phyloP scores from a whole-genome alignment of 495 filamentous ascomycete genomes.

The Delitschia confertaspora region DNA sequence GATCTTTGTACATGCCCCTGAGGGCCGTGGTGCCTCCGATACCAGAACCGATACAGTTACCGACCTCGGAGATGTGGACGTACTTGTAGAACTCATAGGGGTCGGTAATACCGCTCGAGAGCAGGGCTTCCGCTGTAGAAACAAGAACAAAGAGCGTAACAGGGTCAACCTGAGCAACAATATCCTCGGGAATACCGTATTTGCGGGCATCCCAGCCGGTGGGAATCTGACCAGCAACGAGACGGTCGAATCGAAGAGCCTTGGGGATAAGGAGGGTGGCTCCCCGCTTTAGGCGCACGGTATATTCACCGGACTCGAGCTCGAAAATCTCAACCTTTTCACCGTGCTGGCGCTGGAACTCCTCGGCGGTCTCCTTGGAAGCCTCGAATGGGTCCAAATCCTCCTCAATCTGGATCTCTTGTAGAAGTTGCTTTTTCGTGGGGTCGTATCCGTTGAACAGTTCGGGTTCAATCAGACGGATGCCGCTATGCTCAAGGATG shows the following conservation, averaged over 20 bases:
- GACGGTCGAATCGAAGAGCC: slow-evolving; percentile 89
- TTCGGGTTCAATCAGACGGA: slow-evolving; percentile 95
- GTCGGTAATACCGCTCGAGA: slow-evolving; percentile 94
- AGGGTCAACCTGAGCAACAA: slow-evolving; percentile 93
- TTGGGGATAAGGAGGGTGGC: slow-evolving; percentile 92
- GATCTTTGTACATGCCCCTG: slow-evolving; percentile 96
- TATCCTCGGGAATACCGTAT: slow-evolving; percentile 95
- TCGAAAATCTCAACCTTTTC: slow-evolving; percentile 98
- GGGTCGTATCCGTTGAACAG: slow-evolving; percentile 96
- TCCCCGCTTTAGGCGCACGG: slow-evolving; percentile 87
- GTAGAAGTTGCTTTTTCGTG: slow-evolving; percentile 94
- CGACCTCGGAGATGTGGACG: slow-evolving; percentile 94
- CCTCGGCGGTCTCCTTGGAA: slow-evolving; percentile 92
- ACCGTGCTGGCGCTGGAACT: slow-evolving; percentile 93
- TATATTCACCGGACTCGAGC: slow-evolving; percentile 90
- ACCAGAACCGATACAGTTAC: slow-evolving; percentile 96
- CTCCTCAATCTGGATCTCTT: slow-evolving; percentile 94
- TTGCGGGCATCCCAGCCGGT: slow-evolving; percentile 93
- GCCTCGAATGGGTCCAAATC: slow-evolving; percentile 95
- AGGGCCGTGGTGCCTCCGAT: slow-evolving; percentile 89
- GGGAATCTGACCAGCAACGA: slow-evolving; percentile 93
- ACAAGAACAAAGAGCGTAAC: slow-evolving; percentile 92
- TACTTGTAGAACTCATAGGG: slow-evolving; percentile 99
- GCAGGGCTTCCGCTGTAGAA: slow-evolving; percentile 80
- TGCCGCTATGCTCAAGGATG: slow-evolving; percentile 93